Evolutionary conservation across 2,329 filamentous ascomycete species (phyloP).

Genomic region (Aureobasidium sp.): DNA sequence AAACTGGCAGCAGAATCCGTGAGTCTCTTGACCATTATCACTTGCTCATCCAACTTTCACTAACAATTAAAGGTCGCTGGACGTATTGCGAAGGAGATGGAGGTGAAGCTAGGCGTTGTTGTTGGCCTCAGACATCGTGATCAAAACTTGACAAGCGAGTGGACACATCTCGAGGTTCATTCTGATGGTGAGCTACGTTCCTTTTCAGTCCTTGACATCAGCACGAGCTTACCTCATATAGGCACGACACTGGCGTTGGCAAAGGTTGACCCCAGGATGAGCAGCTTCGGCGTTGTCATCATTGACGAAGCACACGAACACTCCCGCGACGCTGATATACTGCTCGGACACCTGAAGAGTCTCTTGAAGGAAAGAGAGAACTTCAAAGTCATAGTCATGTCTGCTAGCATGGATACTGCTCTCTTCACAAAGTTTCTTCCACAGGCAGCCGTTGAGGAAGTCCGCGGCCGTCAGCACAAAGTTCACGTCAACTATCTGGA

Average conservation of each 20-base stretch:
- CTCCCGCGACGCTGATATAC: neutral
- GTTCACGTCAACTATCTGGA: neutral
- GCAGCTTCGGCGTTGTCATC: neutral
- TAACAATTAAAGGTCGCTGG: neutral
- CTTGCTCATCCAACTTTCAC: too few species aligned
- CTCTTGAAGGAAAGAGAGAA: neutral
- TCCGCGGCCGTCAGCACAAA: slow-evolving; percentile 1
- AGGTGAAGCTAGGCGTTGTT: neutral
- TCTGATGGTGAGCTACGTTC: neutral
- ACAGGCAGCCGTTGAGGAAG: neutral
- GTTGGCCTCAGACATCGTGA: neutral
- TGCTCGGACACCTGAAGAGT: neutral
- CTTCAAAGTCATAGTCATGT: slow-evolving; percentile 5
- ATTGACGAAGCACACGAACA: slow-evolving; percentile 14
- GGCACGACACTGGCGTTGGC: slow-evolving; percentile 4
- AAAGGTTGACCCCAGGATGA: slow-evolving; percentile 2
- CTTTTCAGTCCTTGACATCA: too few species aligned
- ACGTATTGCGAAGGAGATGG: neutral
- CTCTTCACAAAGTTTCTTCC: slow-evolving; percentile 2
- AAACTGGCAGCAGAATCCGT: too few species aligned
- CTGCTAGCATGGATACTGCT: neutral
- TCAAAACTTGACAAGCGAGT: neutral
- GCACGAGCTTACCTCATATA: too few species aligned
- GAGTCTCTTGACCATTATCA: too few species aligned
- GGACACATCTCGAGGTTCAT: slow-evolving; percentile 2